Evolutionary conservation across 1,284 basidiomycete genomes (phyloP).

Genomic region (Pascua sp.): DNA sequence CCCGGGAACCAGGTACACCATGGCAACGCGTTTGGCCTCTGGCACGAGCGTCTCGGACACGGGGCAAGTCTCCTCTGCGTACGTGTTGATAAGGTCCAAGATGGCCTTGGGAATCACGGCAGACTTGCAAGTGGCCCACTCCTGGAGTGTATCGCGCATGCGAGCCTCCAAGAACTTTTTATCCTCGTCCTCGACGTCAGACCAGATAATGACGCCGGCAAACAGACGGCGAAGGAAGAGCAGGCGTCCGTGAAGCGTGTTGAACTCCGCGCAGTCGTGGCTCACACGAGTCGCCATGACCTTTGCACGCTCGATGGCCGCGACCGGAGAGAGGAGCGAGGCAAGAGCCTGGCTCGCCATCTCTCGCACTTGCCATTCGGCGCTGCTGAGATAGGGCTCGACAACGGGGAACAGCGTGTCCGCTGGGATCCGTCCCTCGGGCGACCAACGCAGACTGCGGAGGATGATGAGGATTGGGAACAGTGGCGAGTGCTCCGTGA

Average conservation of each 20-base stretch:
- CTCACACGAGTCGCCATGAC: constrained; percentile 8
- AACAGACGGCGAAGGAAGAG: constrained; percentile 31
- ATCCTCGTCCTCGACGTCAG: constrained; percentile 1
- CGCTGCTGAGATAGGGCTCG: constrained; percentile 25
- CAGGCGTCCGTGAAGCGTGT: constrained; percentile 35
- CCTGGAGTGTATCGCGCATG: constrained; percentile 8
- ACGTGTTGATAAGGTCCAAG: constrained; percentile 20
- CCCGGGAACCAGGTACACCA: constrained; percentile 1
- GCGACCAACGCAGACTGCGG: constrained; percentile 36
- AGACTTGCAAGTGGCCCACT: constrained; percentile 1
- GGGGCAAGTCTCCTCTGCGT: background rate
- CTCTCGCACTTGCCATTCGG: constrained; percentile 42
- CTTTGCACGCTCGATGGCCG: constrained; percentile 21
- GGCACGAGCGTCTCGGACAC: background rate
- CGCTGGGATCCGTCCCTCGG: constrained; percentile 23
- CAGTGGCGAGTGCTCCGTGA: constrained; percentile 35
- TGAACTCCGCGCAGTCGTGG: constrained; percentile 17
- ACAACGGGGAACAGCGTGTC: constrained; percentile 21
- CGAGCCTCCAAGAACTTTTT: constrained; percentile 14
- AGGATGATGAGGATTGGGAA: constrained; percentile 47
- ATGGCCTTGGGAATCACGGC: constrained; percentile 15
- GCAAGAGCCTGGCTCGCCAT: constrained; percentile 44
- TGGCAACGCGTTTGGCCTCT: background rate
- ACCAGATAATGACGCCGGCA: constrained; percentile 30
- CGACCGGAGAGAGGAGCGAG: constrained; percentile 28